Evolutionary conservation across 176 grass and related monocot genomes (phyloP).

Genomic region (Aechmea fasciata): DNA sequence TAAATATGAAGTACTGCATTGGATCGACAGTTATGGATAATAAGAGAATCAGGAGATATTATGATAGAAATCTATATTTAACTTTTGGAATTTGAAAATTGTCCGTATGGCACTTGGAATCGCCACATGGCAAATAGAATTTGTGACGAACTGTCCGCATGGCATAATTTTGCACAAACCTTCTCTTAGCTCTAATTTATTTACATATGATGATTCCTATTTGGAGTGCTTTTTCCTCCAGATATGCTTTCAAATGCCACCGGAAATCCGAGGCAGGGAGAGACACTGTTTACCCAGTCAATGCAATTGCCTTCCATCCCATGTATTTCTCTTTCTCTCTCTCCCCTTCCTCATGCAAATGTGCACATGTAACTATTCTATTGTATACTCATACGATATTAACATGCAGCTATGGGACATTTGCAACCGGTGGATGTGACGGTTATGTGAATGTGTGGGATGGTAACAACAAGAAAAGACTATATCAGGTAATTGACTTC

Average conservation of each 20-base stretch:
- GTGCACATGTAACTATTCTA: no score
- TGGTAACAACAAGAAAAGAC: constrained; percentile 91
- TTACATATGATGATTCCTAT: background rate
- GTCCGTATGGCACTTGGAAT: no score
- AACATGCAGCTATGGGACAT: constrained; percentile 75
- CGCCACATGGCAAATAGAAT: no score
- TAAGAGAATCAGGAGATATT: no score
- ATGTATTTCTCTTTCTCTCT: constrained; percentile 50
- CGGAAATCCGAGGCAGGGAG: constrained; percentile 82
- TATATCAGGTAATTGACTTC: constrained; percentile 72
- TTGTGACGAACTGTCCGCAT: no score
- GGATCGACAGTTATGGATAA: no score
- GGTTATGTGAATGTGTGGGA: constrained; percentile 99
- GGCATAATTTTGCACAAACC: no score
- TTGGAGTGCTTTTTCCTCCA: constrained; percentile 23
- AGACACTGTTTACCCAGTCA: constrained; percentile 93
- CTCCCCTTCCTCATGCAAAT: background rate
- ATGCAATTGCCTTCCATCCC: constrained; percentile 97
- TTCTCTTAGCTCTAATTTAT: no score
- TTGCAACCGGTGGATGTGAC: constrained; percentile 93
- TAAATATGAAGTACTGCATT: no score
- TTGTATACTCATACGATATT: no score
- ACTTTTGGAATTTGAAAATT: no score
- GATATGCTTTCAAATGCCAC: constrained; percentile 99
- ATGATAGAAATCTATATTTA: no score